Percentiles rank a stretch among this genome's conserved stretches.
Evolutionary conservation across 768 basidiomycete genomes (phyloP).

Genomic region (Lactarius hengduanensis): DNA sequence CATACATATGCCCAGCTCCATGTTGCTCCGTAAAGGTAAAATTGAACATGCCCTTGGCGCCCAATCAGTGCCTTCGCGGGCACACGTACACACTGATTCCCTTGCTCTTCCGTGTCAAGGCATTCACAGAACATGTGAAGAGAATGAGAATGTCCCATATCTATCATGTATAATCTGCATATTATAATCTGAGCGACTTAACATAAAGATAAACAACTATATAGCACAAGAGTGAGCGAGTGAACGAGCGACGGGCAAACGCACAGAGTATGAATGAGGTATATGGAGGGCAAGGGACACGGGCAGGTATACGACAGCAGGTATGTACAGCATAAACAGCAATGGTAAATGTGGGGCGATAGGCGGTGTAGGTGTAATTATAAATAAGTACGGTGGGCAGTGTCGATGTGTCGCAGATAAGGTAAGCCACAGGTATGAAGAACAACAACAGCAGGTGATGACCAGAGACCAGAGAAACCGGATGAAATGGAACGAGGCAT

Average conservation of each 20-base stretch:
- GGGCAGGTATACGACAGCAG: conserved; percentile 22
- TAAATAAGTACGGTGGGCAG: conserved; percentile 14
- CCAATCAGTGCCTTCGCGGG: not conserved
- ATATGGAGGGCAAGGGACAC: conserved; percentile 13
- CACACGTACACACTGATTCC: not conserved
- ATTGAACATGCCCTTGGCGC: not conserved
- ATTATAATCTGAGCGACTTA: conserved; percentile 20
- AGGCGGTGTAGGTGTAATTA: conserved; percentile 2
- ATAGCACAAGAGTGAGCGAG: conserved; percentile 22
- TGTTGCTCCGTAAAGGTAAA: conserved; percentile 10
- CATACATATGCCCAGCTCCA: not conserved
- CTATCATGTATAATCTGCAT: conserved; percentile 22
- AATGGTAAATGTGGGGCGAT: not conserved
- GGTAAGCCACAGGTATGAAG: conserved; percentile 14
- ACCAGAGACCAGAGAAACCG: conserved; percentile 7
- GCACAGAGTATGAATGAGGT: conserved; percentile 13
- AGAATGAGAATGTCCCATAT: conserved; percentile 6
- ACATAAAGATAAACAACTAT: conserved; percentile 26
- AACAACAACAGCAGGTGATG: conserved; percentile 20
- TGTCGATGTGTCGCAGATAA: conserved; percentile 16
- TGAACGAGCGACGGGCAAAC: not conserved
- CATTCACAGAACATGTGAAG: not conserved
- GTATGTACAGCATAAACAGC: conserved; percentile 26
- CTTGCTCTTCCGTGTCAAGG: not conserved
- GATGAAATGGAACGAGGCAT: conserved; percentile 1